Conservation (phyloP, 768 basidiomycete genomes). For the Lactifluus pinguis region DNA sequence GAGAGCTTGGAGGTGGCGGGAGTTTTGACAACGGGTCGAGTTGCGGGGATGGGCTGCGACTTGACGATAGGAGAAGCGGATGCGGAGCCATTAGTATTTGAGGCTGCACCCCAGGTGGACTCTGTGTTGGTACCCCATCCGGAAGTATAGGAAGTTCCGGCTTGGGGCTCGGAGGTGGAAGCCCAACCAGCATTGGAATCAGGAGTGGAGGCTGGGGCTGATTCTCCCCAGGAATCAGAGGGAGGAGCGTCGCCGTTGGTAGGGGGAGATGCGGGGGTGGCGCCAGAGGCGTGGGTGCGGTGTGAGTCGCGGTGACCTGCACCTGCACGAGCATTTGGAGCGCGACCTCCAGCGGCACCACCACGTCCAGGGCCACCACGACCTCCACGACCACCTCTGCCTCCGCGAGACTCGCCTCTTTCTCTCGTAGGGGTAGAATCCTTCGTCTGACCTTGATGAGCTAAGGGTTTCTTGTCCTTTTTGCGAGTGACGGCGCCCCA, state of each 20-base stretch:
- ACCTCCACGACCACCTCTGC: slow-evolving; percentile 55
- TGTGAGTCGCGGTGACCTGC: slow-evolving; percentile 36
- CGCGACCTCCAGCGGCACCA: slow-evolving; percentile 34
- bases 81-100: slow-evolving; percentile 23
- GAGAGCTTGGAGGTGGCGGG: slow-evolving; percentile 72
- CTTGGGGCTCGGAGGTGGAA: slow-evolving; percentile 22
- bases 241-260: slow-evolving; percentile 14
- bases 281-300: slow-evolving; percentile 34
- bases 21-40: slow-evolving; percentile 35
- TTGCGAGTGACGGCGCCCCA: slow-evolving; percentile 82
- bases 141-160: slow-evolving; percentile 23
- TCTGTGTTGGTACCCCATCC: slow-evolving; percentile 25
- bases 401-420: slow-evolving; percentile 49
- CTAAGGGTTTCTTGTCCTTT: slow-evolving; percentile 69
- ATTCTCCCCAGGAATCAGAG: slow-evolving; percentile 25
- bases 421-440: slow-evolving; percentile 38
- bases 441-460: slow-evolving; percentile 39
- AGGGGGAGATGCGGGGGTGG: background rate
- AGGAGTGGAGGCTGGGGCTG: slow-evolving; percentile 24
- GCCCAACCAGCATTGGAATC: slow-evolving; percentile 13
- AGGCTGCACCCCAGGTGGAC: slow-evolving; percentile 25
- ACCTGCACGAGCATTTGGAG: slow-evolving; percentile 41
- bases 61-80: slow-evolving; percentile 27
- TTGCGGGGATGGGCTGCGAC: slow-evolving; percentile 19
- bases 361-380: slow-evolving; percentile 38